Percentiles rank a stretch among this genome's conserved stretches.
Conservation (phyloP, 1,284 basidiomycete species). For the Cutaneotrichosporon dermatis region DNA sequence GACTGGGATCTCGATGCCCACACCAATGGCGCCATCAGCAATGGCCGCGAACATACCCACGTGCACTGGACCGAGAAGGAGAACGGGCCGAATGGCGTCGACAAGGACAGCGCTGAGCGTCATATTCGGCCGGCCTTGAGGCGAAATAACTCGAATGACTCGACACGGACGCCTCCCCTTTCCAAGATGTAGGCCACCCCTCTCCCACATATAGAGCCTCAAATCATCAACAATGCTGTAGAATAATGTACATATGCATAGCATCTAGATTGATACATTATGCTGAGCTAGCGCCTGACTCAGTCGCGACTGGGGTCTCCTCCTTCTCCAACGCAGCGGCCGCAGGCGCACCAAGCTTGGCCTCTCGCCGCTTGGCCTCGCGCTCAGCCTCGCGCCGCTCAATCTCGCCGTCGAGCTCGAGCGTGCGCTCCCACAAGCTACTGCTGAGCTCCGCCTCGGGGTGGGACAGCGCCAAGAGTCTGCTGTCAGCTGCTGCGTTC, state of each 20-base stretch:
- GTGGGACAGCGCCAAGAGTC: conserved; percentile 39
- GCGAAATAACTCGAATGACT: not conserved
- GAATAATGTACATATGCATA: conserved; percentile 3
- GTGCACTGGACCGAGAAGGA: too few relatives aligned
- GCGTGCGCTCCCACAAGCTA: conserved; percentile 32
- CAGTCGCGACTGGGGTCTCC: too few relatives aligned
- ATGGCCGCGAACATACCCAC: too few relatives aligned
- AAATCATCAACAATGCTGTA: not conserved
- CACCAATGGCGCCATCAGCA: not conserved
- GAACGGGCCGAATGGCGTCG: not conserved
- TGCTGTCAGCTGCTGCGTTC: conserved; percentile 12
- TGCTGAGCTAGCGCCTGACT: too few relatives aligned
- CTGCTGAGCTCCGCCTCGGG: conserved; percentile 23
- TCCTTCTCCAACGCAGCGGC: too few relatives aligned
- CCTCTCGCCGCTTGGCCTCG: conserved; percentile 8
- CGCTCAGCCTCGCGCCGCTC: conserved; percentile 16
- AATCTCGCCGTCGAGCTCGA: conserved; percentile 37
- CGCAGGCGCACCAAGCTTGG: conserved; percentile 13
- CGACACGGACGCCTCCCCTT: not conserved
- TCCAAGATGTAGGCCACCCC: not conserved
- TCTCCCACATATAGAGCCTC: too few relatives aligned
- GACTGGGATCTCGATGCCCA: not conserved
- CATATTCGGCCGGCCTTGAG: not conserved
- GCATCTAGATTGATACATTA: not conserved
- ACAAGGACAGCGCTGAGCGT: not conserved